Percentiles rank a stretch among this genome's conserved stretches.
Conservation (phyloP, 257 asterid genomes). For the Ophiorrhiza pumila region DNA sequence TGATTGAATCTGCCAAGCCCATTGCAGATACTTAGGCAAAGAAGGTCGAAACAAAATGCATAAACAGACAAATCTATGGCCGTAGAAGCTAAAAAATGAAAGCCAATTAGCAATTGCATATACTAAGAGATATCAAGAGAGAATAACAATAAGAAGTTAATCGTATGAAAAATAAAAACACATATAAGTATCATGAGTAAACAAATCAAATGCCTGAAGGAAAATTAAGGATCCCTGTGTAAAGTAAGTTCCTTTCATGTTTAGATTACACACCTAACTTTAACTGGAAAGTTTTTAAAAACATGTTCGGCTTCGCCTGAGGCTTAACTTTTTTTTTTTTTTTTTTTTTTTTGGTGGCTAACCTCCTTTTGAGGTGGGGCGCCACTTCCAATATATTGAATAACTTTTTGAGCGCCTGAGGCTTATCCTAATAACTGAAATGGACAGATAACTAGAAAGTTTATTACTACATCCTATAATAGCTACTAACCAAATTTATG, state of each 20-base stretch:
- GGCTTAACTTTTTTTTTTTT: too few species aligned
- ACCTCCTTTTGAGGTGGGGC: too few species aligned
- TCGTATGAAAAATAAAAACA: neutral
- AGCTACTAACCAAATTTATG: neutral
- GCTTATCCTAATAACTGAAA: neutral
- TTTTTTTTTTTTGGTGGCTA: too few species aligned
- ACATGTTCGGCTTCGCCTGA: too few species aligned
- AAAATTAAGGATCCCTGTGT: neutral
- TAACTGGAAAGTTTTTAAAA: neutral
- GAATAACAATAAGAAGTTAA: neutral
- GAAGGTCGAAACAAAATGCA: neutral
- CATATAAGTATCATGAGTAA: neutral
- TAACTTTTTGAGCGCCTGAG: neutral
- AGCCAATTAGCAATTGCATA: neutral
- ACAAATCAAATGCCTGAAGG: neutral
- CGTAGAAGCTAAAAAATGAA: neutral
- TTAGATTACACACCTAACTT: neutral
- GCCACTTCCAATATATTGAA: neutral
- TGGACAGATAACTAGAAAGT: neutral
- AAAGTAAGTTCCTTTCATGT: slow-evolving; percentile 1
- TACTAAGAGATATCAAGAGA: neutral
- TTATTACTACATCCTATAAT: neutral
- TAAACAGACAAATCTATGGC: slow-evolving; percentile 8
- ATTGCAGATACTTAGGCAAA: slow-evolving; percentile 14
- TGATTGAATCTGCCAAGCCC: slow-evolving; percentile 50